Base-by-base conservation (phyloP, 108 stramenopile species). In the Cyclotella cryptica region DNA sequence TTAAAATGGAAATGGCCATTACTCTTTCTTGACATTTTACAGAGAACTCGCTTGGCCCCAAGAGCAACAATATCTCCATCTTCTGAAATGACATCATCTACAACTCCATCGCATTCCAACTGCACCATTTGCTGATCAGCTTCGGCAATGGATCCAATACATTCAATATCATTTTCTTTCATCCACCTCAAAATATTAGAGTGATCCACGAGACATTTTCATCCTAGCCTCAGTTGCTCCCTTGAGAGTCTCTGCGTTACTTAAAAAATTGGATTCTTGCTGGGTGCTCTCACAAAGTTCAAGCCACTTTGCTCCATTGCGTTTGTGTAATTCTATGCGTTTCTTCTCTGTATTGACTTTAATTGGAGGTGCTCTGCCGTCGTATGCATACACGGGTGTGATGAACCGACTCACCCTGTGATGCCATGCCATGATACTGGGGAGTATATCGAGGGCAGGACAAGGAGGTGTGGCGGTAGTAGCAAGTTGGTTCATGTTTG, bases 171-270 rank as follows among this genome's bases (percentile, higher is more conserved):
- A 24, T 66, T 26, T 5, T 46, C 22, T 46, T 46, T 47, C 65
- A 66, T 46, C 65, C 65, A 66, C 35, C 18, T 14, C 24, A 46
- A 42, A 27, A 66, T 21, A 66, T 46, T 44, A 24, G 65, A 6
- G 9, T 66, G 65, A 66, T 66, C 65, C 0, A 66, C 5, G 5
- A 44, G 14, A 46, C 65, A 66, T 46, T 46, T 66, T 47, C 41
- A 39, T 66, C 15, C 44, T 1, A 5, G 19, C 3, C 1, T 3
- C 12, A 3, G 21, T 24, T 17, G 65, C 65, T 46, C 4, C 22
- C 18, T 44, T 26, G 24, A 66, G n/a, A 39, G 26, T 10, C 1
- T 66, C 21, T 8, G 3, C 24, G 21, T 17, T 18, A 26, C 45
- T 13, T 46, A 44, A 46, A 1, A 24, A 19, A 12, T 47, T 1